Evolutionary conservation across 805 yeast genomes (phyloP), one percentile per base, ranked within the genome.

Genomic region (Candida germanica): DNA sequence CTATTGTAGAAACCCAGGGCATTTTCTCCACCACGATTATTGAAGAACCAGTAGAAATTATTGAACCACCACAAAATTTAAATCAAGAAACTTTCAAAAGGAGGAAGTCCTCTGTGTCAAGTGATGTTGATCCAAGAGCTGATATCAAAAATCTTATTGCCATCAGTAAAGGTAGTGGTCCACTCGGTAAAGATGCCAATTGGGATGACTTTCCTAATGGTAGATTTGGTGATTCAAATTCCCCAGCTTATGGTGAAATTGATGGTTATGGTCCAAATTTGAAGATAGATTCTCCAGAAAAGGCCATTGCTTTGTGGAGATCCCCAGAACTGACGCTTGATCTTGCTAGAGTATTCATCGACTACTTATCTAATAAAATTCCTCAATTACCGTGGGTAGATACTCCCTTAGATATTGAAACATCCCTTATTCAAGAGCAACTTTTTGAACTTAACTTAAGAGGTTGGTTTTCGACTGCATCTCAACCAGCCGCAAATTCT

Each of bases 201-300:
- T 89, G 98, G 98, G 98, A 89, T 66, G 98, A 89, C 53, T 89
- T 87, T 60, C 93, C 96, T 18, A 87, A 89, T 60, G 96, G 97
- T 55, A 75, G 98, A 64, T 87, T 87, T 59, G 95, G 97, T 64
- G 95, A 88, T 62, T 85, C 96, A 0, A 72, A 93, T 51, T 87
- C 96, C 22, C 96, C 97, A 13, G 98, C 98, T 1, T 91, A 85
- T 60, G 98, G 98, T 68, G 97, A 91, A 63, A 87, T 91, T 50
- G 97, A 89, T 58, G 98, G 98, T 20, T 93, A 91, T 58, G 98
- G 98, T 2, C 96, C 97, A 0, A 77, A 84, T 2, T 73, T 93
- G 50, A 89, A 89, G 53, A 80, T 87, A 4, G 74, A 82, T 31
- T 46, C 66, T 6, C 73, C 79, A 9, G 69, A 74, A 24, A 77